A percentile compares a stretch with the other conserved stretches of the same genome.
These are phyloP conservation scores for Auriculariales sp. DNA, from an alignment of 768 basidiomycete genomes.

Conservation along the genomic window DNA sequence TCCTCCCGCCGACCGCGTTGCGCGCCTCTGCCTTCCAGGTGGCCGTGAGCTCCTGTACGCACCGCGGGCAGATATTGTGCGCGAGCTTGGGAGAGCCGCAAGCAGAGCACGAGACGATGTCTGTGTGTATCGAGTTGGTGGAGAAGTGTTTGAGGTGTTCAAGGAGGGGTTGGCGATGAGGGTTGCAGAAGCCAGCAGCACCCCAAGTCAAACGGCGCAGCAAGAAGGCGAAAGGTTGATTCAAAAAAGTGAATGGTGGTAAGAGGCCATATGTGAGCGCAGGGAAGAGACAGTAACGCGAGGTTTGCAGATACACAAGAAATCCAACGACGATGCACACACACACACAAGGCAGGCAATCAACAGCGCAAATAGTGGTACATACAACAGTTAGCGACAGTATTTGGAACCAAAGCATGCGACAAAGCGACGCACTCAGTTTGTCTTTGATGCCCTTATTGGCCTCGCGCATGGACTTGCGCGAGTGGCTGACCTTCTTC, in stretches of 20 bases:
- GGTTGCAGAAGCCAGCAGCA: too few relatives aligned
- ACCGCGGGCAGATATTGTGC: slow-evolving; percentile 73
- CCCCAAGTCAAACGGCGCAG: slow-evolving; percentile 5
- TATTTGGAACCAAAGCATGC: not conserved
- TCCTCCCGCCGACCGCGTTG: too few relatives aligned
- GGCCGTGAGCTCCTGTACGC: slow-evolving; percentile 57
- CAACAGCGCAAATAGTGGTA: too few relatives aligned
- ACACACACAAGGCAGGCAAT: too few relatives aligned
- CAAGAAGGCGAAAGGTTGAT: not conserved
- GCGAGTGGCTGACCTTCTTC: slow-evolving; percentile 82
- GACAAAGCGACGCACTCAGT: slow-evolving; percentile 40
- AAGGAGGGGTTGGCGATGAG: too few relatives aligned
- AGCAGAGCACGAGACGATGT: slow-evolving; percentile 80
- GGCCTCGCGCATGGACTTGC: slow-evolving; percentile 87
- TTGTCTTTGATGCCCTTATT: slow-evolving; percentile 95
- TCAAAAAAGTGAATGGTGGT: not conserved
- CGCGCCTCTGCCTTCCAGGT: slow-evolving; percentile 38
- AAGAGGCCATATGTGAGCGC: too few relatives aligned
- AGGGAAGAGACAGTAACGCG: not conserved
- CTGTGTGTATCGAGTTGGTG: slow-evolving; percentile 37
- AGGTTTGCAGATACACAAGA: too few relatives aligned
- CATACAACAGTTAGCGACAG: not conserved
- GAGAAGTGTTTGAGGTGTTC: too few relatives aligned
- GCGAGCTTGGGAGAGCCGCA: slow-evolving; percentile 82
- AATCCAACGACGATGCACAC: too few relatives aligned